Conservation (phyloP, 352 stramenopile species). For the Globisporangium acanthophoron region DNA sequence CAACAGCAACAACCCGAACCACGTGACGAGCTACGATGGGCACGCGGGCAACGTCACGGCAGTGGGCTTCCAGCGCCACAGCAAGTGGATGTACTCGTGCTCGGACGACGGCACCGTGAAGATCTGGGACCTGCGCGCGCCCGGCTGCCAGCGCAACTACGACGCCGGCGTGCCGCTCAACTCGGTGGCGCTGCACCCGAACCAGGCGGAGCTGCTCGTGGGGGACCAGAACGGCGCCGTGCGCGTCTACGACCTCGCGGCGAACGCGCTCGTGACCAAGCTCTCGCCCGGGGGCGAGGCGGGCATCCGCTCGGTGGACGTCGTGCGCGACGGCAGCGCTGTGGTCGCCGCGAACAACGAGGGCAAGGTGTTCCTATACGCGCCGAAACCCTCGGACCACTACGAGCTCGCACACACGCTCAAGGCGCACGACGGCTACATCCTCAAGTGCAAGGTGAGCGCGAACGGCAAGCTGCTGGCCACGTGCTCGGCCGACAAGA, state of each 20-base stretch:
- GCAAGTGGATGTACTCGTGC: constrained; percentile 97
- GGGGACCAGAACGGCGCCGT: constrained; percentile 93
- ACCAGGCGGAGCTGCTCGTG: constrained; percentile 86
- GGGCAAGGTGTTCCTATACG: constrained; percentile 94
- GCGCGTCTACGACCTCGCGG: constrained; percentile 88
- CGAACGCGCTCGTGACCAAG: constrained; percentile 64
- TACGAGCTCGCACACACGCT: constrained; percentile 68
- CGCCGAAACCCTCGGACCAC: constrained; percentile 45
- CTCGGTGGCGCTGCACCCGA: constrained; percentile 93
- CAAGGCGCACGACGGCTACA: constrained; percentile 88
- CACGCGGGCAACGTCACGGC: constrained; percentile 96
- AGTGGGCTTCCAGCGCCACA: constrained; percentile 96
- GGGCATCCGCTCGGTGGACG: constrained; percentile 90
- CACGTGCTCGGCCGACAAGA: constrained; percentile 91
- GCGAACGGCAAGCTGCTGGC: constrained; percentile 85
- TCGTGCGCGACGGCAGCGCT: constrained; percentile 89
- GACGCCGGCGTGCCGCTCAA: constrained; percentile 89
- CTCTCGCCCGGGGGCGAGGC: constrained; percentile 65
- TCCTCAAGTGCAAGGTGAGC: constrained; percentile 89
- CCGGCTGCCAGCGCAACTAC: constrained; percentile 85
- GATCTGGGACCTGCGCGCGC: constrained; percentile 92
- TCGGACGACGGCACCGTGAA: constrained; percentile 96
- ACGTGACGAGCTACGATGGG: constrained; percentile 94
- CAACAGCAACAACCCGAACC: constrained; percentile 93
- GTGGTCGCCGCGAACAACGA: constrained; percentile 94